Evolutionary conservation across 805 yeast species (phyloP).

Genomic region (Zygoascus ofunaensis): DNA sequence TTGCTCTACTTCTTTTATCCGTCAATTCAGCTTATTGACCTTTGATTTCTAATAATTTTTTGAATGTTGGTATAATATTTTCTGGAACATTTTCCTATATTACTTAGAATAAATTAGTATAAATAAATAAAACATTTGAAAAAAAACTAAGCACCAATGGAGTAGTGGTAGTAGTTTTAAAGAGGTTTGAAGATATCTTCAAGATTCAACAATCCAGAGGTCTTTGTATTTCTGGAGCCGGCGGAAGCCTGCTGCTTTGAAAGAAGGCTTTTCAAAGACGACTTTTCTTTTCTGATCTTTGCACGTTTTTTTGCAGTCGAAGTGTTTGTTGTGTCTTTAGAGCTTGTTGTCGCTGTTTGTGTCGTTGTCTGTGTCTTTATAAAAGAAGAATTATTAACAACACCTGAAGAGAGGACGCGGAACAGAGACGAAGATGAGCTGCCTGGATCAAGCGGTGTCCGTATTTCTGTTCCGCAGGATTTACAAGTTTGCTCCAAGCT

Average conservation of each 20-base stretch:
- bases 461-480: neutral
- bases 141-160: neutral
- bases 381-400: neutral
- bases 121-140: neutral
- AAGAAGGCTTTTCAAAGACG: conserved; percentile 10
- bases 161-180: conserved; percentile 1
- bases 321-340: neutral
- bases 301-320: conserved; percentile 7
- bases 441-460: neutral
- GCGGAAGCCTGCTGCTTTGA: conserved; percentile 7
- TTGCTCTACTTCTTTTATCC: neutral
- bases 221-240: too few species aligned
- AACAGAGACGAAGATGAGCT: neutral
- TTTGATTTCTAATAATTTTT: neutral
- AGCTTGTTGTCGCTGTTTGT: neutral
- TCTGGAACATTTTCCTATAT: neutral
- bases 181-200: conserved; percentile 7
- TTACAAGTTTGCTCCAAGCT: neutral
- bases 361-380: neutral
- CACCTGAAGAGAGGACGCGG: neutral
- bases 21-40: neutral
- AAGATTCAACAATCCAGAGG: neutral
- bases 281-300: conserved; percentile 7
- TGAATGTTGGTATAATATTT: neutral
- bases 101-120: neutral